These are phyloP conservation scores for Pisolithus microcarpus DNA, from an alignment of 768 basidiomycete species.

Conservation along the genomic window DNA sequence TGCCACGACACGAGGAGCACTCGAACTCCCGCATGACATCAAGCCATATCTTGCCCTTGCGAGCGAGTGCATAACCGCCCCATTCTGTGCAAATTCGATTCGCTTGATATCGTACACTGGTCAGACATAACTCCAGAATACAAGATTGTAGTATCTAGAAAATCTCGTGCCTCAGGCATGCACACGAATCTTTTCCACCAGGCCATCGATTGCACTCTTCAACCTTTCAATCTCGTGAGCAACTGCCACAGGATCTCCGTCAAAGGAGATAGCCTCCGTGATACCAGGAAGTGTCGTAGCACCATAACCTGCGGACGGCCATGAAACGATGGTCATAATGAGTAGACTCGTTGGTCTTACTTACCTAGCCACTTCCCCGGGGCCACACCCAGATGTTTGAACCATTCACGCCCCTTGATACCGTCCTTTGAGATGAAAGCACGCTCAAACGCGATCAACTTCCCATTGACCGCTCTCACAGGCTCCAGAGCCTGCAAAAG, in stretches of 20 bases:
- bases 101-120: too few relatives aligned
- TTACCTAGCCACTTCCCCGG: slow-evolving; percentile 78
- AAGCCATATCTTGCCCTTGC: too few relatives aligned
- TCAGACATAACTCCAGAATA: too few relatives aligned
- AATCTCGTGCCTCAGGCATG: too few relatives aligned
- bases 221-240: slow-evolving; percentile 58
- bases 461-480: slow-evolving; percentile 51
- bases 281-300: slow-evolving; percentile 79
- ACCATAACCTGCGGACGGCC: slow-evolving; percentile 50
- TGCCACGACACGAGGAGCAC: slow-evolving; percentile 20
- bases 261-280: slow-evolving; percentile 67
- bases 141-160: too few relatives aligned
- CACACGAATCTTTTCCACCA: slow-evolving; percentile 31
- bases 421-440: slow-evolving; percentile 75
- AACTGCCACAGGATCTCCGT: slow-evolving; percentile 58
- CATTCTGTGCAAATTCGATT: too few relatives aligned
- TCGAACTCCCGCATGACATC: too few relatives aligned
- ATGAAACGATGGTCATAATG: neutral
- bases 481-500: slow-evolving; percentile 54
- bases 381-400: slow-evolving; percentile 72
- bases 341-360: slow-evolving; percentile 10
- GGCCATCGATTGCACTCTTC: slow-evolving; percentile 41
- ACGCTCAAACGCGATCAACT: slow-evolving; percentile 60
- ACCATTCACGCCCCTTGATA: slow-evolving; percentile 77
- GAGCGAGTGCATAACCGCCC: too few relatives aligned